Evolutionary conservation across 2,329 filamentous ascomycete genomes (phyloP).

Genomic region (Sphaerostilbella broomeana): DNA sequence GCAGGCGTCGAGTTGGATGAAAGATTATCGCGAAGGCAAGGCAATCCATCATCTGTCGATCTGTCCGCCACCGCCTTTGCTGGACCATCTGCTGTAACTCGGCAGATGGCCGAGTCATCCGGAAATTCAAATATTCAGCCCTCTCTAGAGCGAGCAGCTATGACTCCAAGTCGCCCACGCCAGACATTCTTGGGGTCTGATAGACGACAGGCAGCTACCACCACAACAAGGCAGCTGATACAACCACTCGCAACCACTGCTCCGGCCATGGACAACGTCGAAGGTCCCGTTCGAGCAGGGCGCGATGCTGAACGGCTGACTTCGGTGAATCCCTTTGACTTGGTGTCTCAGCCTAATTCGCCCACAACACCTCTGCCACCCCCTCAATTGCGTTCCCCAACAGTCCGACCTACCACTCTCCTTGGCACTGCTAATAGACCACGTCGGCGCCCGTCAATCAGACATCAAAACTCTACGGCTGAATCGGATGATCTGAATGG

Average conservation of each 20-base stretch:
- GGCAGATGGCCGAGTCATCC: constrained; percentile 17
- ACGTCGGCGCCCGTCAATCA: constrained; percentile 73
- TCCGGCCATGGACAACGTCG: constrained; percentile 60
- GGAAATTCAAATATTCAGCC: constrained; percentile 13
- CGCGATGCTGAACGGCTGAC: constrained; percentile 76
- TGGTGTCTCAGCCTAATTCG: constrained; percentile 85
- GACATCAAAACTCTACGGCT: constrained; percentile 84
- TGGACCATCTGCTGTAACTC: constrained; percentile 29
- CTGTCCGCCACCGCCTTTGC: constrained; percentile 39
- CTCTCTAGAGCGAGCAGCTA: constrained; percentile 15
- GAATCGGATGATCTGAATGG: constrained; percentile 81
- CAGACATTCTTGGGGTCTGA: constrained; percentile 47
- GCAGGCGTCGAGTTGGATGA: constrained; percentile 51
- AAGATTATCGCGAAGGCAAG: constrained; percentile 64
- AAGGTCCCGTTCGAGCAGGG: constrained; percentile 73
- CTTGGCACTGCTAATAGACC: constrained; percentile 48
- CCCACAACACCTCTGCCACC: constrained; percentile 77
- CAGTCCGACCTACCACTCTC: constrained; percentile 46
- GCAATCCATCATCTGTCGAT: constrained; percentile 67
- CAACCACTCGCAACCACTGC: constrained; percentile 63
- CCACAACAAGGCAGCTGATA: constrained; percentile 38
- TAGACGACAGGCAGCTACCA: constrained; percentile 41
- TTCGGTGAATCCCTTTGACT: constrained; percentile 68
- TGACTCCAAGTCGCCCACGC: constrained; percentile 37
- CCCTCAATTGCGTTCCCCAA: constrained; percentile 50